Percentiles rank a stretch among this genome's conserved stretches.
Evolutionary conservation across 2,329 filamentous ascomycete genomes (phyloP).

Genomic region (Xylariomycetidae sp.): DNA sequence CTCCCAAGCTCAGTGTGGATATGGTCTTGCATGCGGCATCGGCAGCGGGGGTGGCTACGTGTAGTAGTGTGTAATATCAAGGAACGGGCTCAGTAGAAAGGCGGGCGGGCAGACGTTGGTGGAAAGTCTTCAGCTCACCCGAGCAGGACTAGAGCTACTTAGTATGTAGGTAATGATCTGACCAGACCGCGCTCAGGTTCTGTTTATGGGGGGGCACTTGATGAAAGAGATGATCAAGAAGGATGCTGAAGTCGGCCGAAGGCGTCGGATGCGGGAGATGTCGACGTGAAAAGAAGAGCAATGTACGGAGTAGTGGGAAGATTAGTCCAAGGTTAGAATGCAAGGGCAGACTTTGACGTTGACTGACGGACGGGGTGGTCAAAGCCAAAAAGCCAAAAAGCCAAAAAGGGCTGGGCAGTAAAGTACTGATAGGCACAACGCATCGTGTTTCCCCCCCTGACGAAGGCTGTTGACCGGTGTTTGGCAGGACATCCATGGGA

Average conservation of each 20-base stretch:
- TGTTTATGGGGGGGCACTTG: too few species aligned
- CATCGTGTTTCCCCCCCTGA: too few species aligned
- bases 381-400: too few species aligned
- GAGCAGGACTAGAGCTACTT: too few species aligned
- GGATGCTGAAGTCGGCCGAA: conserved; percentile 14
- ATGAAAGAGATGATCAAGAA: conserved; percentile 14
- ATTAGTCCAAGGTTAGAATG: conserved; percentile 14
- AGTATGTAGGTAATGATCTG: conserved; percentile 18
- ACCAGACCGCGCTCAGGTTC: too few species aligned
- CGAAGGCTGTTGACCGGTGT: too few species aligned
- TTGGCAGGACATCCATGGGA: conserved; percentile 16
- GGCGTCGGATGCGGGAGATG: conserved; percentile 23
- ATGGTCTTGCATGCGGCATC: conserved; percentile 19
- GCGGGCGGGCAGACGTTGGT: conserved; percentile 6
- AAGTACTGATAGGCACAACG: too few species aligned
- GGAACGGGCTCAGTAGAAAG: conserved; percentile 5
- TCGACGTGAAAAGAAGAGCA: conserved; percentile 17
- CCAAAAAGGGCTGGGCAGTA: too few species aligned
- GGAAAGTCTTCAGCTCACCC: too few species aligned
- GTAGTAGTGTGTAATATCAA: conserved; percentile 9
- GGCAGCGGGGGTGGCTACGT: conserved; percentile 13
- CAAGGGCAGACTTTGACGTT: conserved; percentile 18
- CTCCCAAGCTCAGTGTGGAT: conserved; percentile 15
- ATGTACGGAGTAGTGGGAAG: conserved; percentile 12
- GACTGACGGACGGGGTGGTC: conserved; percentile 1